phyloP scores from a whole-genome alignment of 805 yeast genomes.

The Nematodospora valgi region DNA sequence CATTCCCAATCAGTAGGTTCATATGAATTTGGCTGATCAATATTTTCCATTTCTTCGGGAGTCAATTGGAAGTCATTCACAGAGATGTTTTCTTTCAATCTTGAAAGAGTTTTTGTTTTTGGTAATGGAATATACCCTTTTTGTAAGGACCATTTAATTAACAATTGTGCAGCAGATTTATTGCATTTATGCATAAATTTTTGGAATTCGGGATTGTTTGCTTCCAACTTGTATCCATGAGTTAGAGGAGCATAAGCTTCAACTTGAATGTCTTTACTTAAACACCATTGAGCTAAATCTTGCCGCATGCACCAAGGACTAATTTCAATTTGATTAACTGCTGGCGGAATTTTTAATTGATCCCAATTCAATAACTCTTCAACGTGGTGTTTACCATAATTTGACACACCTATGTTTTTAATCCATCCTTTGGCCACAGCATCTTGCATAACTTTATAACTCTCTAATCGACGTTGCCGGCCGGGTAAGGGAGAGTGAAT shows the following conservation, averaged over 20 bases:
- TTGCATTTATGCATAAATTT: constrained; percentile 32
- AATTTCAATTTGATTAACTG: constrained; percentile 47
- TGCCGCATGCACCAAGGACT: constrained; percentile 48
- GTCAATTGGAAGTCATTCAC: constrained; percentile 25
- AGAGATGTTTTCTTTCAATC: constrained; percentile 22
- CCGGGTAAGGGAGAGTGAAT: constrained; percentile 57
- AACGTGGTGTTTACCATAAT: constrained; percentile 55
- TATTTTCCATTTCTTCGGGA: constrained; percentile 18
- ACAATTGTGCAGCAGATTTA: constrained; percentile 43
- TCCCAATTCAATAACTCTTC: constrained; percentile 49
- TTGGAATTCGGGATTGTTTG: constrained; percentile 17
- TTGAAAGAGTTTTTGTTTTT: constrained; percentile 22
- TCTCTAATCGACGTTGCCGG: constrained; percentile 40
- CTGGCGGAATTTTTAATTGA: constrained; percentile 42
- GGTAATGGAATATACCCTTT: constrained; percentile 42
- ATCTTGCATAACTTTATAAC: constrained; percentile 57
- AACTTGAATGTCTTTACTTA: constrained; percentile 21
- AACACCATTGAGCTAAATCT: constrained; percentile 32
- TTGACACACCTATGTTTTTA: constrained; percentile 60
- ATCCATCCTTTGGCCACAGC: constrained; percentile 49
- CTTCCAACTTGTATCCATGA: constrained; percentile 29
- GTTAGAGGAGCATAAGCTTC: constrained; percentile 41
- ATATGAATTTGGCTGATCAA: constrained; percentile 42
- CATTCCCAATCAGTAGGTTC: constrained; percentile 81
- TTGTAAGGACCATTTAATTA: constrained; percentile 48